These are phyloP conservation scores for Chytriomyces sp. DNA, from an alignment of 192 early-diverging fungal species.

Conservation along the genomic window DNA sequence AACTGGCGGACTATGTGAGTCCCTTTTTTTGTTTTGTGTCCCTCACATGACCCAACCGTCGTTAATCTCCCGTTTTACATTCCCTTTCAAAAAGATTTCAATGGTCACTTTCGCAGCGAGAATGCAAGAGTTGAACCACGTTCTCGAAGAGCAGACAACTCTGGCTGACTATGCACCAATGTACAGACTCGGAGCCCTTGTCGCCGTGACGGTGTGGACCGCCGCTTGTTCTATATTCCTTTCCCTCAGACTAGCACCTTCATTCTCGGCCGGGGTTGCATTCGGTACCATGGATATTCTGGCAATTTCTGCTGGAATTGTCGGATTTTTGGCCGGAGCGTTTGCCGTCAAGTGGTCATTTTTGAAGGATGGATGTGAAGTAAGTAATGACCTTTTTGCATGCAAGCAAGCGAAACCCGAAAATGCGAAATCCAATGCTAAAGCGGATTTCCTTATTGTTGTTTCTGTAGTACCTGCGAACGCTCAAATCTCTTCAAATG, in stretches of 20 bases:
- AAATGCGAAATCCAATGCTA: no score
- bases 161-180: background rate
- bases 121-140: slow-evolving; percentile 4
- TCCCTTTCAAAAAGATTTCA: background rate
- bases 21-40: no score
- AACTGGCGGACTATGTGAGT: no score
- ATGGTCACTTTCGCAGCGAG: background rate
- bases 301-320: background rate
- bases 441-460: no score
- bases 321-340: background rate
- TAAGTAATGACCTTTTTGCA: no score
- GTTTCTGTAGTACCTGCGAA: background rate
- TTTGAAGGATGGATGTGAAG: background rate
- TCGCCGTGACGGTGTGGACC: background rate
- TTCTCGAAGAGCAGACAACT: background rate
- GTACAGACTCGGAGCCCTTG: background rate
- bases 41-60: no score
- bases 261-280: background rate
- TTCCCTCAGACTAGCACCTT: background rate
- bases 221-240: background rate
- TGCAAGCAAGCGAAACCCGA: no score
- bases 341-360: background rate
- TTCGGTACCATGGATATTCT: background rate
- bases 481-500: background rate
- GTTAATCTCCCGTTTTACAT: no score